Base-by-base conservation (phyloP, 768 basidiomycete species). In the Phlebiopsis flavidoalba region DNA sequence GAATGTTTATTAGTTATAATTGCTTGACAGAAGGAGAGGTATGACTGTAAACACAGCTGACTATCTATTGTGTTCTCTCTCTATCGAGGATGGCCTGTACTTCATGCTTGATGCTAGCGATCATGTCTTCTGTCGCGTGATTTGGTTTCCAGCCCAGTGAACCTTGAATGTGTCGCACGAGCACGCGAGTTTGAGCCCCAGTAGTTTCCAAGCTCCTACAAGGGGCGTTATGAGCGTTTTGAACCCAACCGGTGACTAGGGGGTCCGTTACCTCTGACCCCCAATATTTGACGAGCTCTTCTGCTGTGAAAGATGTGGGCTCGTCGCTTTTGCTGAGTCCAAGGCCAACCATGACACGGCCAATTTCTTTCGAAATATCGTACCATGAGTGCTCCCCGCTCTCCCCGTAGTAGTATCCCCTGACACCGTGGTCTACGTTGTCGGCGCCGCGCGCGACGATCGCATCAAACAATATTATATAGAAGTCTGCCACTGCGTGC, bases 61-160 rank as follows among this genome's bases (percentile, higher is more conserved):
- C 17, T 43, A 43, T 17, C 40, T 12, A 12, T 10, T 12, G 12
- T 3, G 40, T 55, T 51, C n/a, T 21, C 48, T 55, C 35, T 6
- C 6, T 31, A 31, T 31, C 26, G 6, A 67, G 15, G 40, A 63
- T 52, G 7, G 64, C 66, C 60, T 76, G 75, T 1, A 81, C 75
- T 67, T 84, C 82, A 5, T 73, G 67, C 59, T 74, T 73, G 54
- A 86, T 75, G 63, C 78, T 81, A 40, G 69, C 71, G 12, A 85
- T 63, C 73, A 85, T 76, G 66, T 85, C 83, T 57, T 76, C 68
- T 10, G 77, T 81, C 14, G 71, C 77, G 65, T 75, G 76, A 59
- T 63, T 75, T 10, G 85, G 81, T 58, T 76, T 77, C 84, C 84
- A 85, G 14, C 84, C 83, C 48, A 85, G 64, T 12, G 70, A n/a